Evolutionary conservation across 2,329 filamentous ascomycete species (phyloP).

Genomic region (Verticillium nonalfalfae): DNA sequence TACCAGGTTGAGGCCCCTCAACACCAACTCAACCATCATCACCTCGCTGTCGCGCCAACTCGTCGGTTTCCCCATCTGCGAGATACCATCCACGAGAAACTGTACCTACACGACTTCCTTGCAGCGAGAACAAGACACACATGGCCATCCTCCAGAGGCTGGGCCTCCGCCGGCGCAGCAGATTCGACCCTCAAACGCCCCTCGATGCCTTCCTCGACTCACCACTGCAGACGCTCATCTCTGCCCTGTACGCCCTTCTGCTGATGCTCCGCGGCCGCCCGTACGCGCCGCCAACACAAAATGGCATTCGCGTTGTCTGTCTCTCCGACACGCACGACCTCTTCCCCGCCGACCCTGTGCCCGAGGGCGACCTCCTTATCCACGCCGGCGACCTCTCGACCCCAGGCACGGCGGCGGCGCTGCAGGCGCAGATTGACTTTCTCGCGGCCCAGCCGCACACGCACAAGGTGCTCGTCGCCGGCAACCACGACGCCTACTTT

Average conservation of each 20-base stretch:
- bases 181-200: conserved; percentile 44
- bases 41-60: not conserved
- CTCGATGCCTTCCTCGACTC: conserved; percentile 61
- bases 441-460: conserved; percentile 65
- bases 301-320: conserved; percentile 70
- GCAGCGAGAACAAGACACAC: not conserved
- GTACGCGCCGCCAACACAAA: conserved; percentile 47
- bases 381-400: conserved; percentile 85
- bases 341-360: conserved; percentile 47
- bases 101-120: not conserved
- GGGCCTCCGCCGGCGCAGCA: conserved; percentile 38
- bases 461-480: conserved; percentile 76
- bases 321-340: conserved; percentile 83
- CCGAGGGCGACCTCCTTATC: conserved; percentile 76
- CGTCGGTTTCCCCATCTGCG: not conserved
- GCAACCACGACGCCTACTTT: conserved; percentile 87
- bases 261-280: conserved; percentile 62
- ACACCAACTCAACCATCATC: conserved; percentile 2
- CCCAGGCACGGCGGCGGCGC: conserved; percentile 61
- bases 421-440: conserved; percentile 85
- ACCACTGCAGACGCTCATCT: conserved; percentile 58
- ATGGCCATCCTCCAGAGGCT: conserved; percentile 40
- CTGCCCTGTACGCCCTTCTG: conserved; percentile 57
- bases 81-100: not conserved
- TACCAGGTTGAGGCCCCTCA: not conserved